Base-by-base conservation (phyloP, 1,284 basidiomycete species). In the Trametes polyzona region DNA sequence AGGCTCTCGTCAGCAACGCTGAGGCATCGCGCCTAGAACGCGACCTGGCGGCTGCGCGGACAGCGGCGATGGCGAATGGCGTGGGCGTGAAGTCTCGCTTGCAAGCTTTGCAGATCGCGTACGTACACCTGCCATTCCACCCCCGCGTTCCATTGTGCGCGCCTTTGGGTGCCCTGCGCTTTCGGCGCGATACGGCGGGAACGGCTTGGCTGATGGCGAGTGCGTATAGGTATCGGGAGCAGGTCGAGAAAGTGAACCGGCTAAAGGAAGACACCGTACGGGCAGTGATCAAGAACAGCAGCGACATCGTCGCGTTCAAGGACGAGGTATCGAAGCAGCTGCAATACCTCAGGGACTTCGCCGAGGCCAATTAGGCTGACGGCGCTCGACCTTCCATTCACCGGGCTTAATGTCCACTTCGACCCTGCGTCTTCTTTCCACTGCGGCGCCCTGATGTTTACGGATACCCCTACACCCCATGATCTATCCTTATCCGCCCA, bases 261-360 rank as follows among this genome's bases (percentile, higher is more conserved):
- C 68, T 92, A 23, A 86, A 83, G 62, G 88, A 92, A 55, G 89
- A 91, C 62, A 90, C 87, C 0, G 81, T 89, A 36, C 82, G 88
- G 1, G 86, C 86, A n/a, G 89, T 92, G 58, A 80, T 89, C 59
- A 91, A 90, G 76, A 91, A 86, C 70, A 87, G 86, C 66, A 87
- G 87, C 60, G 90, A 92, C 53, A 88, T 90, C 41, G 86, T 84
- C 24, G 78, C 83, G 65, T 91, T 92, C 76, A 91, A 91, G 72
- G 83, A 86, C 56, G 85, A 87, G 58, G 83, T 91, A 14, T 88
- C 88, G 36, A 80, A 80, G 54, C 83, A 86, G 63, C 76, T 92
- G 32, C 78, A 81, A 63, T 81, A 86, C 63, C 74, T 92, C 35
- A 79, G 81, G 62, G 83, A 86, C 57, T 86, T 86, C 67, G 86